These are phyloP conservation scores for Didymella keratinophila DNA, from an alignment of 2,329 filamentous ascomycete genomes.

Conservation along the genomic window DNA sequence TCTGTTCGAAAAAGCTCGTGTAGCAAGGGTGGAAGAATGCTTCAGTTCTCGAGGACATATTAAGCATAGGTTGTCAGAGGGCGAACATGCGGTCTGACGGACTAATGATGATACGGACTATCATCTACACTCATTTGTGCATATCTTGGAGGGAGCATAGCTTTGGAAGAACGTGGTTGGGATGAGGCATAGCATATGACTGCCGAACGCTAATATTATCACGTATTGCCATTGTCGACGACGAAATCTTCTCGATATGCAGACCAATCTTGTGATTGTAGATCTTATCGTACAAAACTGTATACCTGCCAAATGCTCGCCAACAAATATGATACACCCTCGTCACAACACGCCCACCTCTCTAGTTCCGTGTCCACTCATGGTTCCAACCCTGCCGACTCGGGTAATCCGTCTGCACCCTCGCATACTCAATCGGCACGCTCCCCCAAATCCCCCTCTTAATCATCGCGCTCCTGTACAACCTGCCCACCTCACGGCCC, in stretches of 20 bases:
- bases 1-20: conserved; percentile 19
- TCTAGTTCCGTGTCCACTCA: conserved; percentile 74
- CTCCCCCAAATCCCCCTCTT: conserved; percentile 88
- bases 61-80: conserved; percentile 26
- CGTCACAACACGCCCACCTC: background rate
- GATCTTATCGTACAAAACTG: conserved; percentile 5
- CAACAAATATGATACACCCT: conserved; percentile 21
- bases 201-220: conserved; percentile 29
- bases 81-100: conserved; percentile 18
- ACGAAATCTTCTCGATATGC: too few relatives aligned
- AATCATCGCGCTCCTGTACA: conserved; percentile 89
- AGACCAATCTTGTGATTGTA: background rate
- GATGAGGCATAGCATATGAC: conserved; percentile 16
- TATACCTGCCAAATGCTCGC: conserved; percentile 2
- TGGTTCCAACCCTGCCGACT: conserved; percentile 86
- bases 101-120: conserved; percentile 37
- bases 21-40: conserved; percentile 8
- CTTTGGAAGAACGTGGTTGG: conserved; percentile 2
- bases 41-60: conserved; percentile 41
- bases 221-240: conserved; percentile 11
- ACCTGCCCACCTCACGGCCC: conserved; percentile 68
- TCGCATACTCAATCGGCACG: conserved; percentile 90
- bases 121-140: conserved; percentile 42
- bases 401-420: conserved; percentile 84
- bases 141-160: conserved; percentile 18